Conservation (phyloP, 2,329 filamentous ascomycete genomes). For the Verticillium zaregamsianum region DNA sequence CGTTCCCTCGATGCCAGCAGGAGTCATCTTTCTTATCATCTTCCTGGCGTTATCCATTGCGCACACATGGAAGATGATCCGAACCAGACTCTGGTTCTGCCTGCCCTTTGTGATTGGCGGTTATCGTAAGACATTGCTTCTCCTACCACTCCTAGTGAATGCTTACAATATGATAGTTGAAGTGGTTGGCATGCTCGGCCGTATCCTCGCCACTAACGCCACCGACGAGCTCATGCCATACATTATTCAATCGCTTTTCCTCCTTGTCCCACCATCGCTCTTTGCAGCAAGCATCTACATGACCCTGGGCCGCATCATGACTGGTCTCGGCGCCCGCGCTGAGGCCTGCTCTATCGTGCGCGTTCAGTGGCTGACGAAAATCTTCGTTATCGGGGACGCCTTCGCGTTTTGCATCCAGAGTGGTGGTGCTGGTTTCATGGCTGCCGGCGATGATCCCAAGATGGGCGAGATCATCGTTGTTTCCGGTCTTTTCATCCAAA, state of each 20-base stretch:
- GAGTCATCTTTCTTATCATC: conserved; percentile 36
- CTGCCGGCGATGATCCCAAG: conserved; percentile 15
- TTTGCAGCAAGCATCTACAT: conserved; percentile 43
- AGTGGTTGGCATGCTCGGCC: no score
- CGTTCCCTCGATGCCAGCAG: conserved; percentile 36
- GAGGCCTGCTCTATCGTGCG: conserved; percentile 34
- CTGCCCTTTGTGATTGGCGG: no score
- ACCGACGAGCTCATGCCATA: conserved; percentile 25
- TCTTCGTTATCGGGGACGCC: conserved; percentile 46
- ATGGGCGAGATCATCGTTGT: conserved; percentile 45
- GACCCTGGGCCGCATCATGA: conserved; percentile 36
- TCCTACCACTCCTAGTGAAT: no score
- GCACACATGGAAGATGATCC: conserved; percentile 30
- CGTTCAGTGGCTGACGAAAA: conserved; percentile 38
- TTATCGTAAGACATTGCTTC: no score
- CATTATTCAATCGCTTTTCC: conserved; percentile 32
- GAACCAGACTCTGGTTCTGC: no score
- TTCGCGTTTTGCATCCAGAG: conserved; percentile 32
- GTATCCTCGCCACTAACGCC: no score
- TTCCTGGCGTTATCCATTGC: conserved; percentile 25
- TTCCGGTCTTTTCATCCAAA: conserved; percentile 47
- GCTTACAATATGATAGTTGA: no score
- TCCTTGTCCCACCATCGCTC: conserved; percentile 31
- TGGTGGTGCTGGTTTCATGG: conserved; percentile 14
- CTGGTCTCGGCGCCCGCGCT: conserved; percentile 30